Evolutionary conservation across 2,329 filamentous ascomycete genomes (phyloP).

Genomic region (Alternaria longipes): DNA sequence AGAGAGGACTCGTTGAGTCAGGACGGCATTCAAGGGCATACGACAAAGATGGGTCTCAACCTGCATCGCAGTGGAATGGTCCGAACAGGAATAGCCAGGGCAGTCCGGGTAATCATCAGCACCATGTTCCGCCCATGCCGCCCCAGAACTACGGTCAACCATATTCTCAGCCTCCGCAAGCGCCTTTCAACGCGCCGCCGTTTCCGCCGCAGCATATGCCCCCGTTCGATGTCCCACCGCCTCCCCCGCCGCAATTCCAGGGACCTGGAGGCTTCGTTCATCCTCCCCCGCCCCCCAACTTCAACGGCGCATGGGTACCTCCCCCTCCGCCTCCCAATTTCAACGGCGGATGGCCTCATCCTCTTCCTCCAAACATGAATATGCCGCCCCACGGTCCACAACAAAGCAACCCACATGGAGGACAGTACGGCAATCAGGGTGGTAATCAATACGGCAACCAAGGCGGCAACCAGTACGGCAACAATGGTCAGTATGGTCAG

Average conservation of each 20-base stretch:
- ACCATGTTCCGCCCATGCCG: conserved; percentile 13
- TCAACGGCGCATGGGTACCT: conserved; percentile 29
- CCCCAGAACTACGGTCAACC: conserved; percentile 16
- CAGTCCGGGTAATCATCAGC: conserved; percentile 16
- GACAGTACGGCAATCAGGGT: conserved; percentile 20
- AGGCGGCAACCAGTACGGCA: conserved; percentile 21
- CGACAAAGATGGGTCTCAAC: conserved; percentile 17
- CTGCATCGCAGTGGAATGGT: conserved; percentile 22
- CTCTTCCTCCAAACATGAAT: conserved; percentile 29
- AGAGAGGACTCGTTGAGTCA: conserved; percentile 16
- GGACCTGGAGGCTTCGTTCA: conserved; percentile 26
- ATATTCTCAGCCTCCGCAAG: conserved; percentile 22
- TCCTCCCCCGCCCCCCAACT: conserved; percentile 38
- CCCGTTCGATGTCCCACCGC: conserved; percentile 28
- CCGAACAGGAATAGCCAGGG: conserved; percentile 12
- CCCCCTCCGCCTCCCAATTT: conserved; percentile 34
- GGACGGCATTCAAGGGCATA: conserved; percentile 20
- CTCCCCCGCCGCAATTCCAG: conserved; percentile 32
- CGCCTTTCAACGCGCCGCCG: conserved; percentile 28
- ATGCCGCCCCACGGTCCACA: conserved; percentile 24
- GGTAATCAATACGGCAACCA: conserved; percentile 17
- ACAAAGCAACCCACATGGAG: conserved; percentile 13
- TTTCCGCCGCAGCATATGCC: conserved; percentile 30
- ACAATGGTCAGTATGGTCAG: conserved; percentile 18
- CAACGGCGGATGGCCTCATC: conserved; percentile 30